Conservation (phyloP, 2,329 filamentous ascomycete genomes). For the Cladophialophora immunda region DNA sequence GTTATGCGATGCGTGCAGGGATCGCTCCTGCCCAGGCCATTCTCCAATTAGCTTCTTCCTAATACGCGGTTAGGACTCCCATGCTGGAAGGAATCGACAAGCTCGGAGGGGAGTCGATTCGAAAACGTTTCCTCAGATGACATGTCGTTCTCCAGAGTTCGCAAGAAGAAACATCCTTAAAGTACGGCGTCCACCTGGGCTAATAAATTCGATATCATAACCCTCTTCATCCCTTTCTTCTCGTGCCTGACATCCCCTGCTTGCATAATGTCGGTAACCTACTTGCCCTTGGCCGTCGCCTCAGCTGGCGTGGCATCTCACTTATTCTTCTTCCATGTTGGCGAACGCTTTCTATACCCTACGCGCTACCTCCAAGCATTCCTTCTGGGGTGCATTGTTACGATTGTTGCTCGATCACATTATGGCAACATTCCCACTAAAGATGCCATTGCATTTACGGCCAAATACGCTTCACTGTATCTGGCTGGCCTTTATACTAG, state of each 20-base stretch:
- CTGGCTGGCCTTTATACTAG: conserved; percentile 32
- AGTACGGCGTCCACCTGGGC: neutral
- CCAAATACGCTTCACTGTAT: conserved; percentile 18
- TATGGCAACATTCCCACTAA: conserved; percentile 21
- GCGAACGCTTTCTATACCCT: conserved; percentile 32
- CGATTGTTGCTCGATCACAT: conserved; percentile 16
- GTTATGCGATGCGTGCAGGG: neutral
- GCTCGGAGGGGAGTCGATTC: neutral
- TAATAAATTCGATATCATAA: neutral
- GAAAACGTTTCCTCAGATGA: neutral
- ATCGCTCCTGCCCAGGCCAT: neutral
- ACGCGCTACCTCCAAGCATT: conserved; percentile 31
- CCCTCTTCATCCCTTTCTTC: neutral
- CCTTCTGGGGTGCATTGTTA: conserved; percentile 16
- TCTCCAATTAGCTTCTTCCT: neutral
- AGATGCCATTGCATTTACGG: conserved; percentile 17
- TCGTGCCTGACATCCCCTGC: neutral
- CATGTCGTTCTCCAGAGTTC: neutral
- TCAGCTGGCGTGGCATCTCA: conserved; percentile 27
- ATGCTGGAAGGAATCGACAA: neutral
- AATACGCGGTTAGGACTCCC: neutral
- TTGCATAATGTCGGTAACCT: conserved; percentile 12
- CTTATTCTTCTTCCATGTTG: conserved; percentile 34
- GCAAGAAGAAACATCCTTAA: neutral
- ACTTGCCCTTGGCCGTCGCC: conserved; percentile 14